A percentile compares a stretch with the other conserved stretches of the same genome.
phyloP scores from a whole-genome alignment of 2,329 filamentous ascomycete genomes.

The Sclerotinia trifoliorum region DNA sequence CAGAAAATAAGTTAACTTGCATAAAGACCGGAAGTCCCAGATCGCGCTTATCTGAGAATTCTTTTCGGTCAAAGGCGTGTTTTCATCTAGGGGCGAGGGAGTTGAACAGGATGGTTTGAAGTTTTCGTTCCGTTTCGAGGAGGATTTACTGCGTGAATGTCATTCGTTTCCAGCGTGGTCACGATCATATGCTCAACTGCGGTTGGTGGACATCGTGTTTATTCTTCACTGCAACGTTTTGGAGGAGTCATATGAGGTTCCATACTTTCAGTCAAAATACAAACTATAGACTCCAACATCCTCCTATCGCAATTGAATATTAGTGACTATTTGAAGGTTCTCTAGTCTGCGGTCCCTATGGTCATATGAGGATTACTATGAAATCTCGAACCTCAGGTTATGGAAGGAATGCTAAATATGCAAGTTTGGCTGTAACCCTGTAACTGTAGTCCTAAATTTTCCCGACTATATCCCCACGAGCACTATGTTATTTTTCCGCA shows the following conservation, averaged over 20 bases:
- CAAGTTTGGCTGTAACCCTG: too few species aligned
- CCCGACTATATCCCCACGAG: too few species aligned
- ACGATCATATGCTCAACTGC: not conserved
- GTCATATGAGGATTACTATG: too few species aligned
- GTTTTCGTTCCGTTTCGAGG: not conserved
- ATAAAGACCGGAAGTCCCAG: not conserved
- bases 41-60: rapidly evolving
- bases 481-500: too few species aligned
- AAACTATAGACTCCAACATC: not conserved
- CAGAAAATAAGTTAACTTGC: not conserved
- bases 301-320: not conserved
- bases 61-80: not conserved
- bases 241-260: not conserved
- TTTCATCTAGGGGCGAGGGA: not conserved
- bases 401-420: too few species aligned
- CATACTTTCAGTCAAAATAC: not conserved
- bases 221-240: not conserved
- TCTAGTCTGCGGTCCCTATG: too few species aligned
- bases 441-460: too few species aligned
- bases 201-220: not conserved
- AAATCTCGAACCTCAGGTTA: too few species aligned
- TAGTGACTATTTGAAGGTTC: not conserved
- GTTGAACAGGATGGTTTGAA: not conserved
- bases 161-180: not conserved
- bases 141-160: not conserved